phyloP scores from a whole-genome alignment of 2,329 filamentous ascomycete species.

The Acrocalymma vagum region DNA sequence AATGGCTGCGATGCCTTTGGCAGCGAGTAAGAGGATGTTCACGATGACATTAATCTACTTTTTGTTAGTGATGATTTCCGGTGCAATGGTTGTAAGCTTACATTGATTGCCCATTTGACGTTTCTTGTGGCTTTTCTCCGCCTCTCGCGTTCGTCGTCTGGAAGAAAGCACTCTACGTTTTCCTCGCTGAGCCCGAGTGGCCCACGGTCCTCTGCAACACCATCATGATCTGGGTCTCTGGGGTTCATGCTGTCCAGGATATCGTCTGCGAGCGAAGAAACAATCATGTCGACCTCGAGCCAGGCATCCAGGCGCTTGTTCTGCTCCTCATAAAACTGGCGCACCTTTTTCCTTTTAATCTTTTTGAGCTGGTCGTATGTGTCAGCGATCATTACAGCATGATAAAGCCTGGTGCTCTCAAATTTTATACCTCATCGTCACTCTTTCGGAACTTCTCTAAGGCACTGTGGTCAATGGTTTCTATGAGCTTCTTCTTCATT shows the following conservation, averaged over 20 bases:
- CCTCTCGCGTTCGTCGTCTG: constrained; percentile 61
- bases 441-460: constrained; percentile 61
- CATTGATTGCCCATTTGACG: constrained; percentile 66
- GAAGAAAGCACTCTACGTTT: constrained; percentile 63
- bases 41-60: constrained; percentile 65
- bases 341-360: constrained; percentile 62
- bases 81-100: constrained; percentile 22
- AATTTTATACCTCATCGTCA: constrained; percentile 54
- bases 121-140: constrained; percentile 56
- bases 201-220: constrained; percentile 61
- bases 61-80: constrained; percentile 7
- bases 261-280: constrained; percentile 64
- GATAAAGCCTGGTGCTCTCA: background rate
- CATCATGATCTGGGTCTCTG: constrained; percentile 63
- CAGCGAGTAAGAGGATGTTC: constrained; percentile 64
- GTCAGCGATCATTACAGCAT: constrained; percentile 1
- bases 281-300: constrained; percentile 67
- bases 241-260: constrained; percentile 69
- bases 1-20: constrained; percentile 64
- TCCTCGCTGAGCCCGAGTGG: constrained; percentile 59
- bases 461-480: constrained; percentile 55
- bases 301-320: constrained; percentile 65
- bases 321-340: constrained; percentile 63
- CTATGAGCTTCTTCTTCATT: constrained; percentile 59
- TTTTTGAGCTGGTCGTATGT: constrained; percentile 52